A percentile compares a stretch with the other conserved stretches of the same genome.
Evolutionary conservation across 176 grass and related monocot species (phyloP).

Genomic region (Carex myosuroides): DNA sequence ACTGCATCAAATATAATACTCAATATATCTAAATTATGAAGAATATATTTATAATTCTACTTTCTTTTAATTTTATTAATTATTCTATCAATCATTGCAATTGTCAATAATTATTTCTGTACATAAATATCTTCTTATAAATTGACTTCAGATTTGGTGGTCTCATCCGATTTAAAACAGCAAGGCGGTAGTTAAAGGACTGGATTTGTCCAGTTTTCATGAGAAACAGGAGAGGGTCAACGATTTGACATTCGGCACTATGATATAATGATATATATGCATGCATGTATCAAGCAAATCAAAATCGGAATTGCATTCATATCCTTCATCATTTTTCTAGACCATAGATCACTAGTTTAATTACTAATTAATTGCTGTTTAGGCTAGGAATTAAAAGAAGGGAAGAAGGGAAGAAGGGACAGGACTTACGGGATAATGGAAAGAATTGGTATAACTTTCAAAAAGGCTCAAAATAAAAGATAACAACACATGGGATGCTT

Average conservation of each 20-base stretch:
- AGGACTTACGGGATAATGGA: not conserved
- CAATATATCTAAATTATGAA: not conserved
- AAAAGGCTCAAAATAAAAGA: not conserved
- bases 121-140: no score
- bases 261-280: not conserved
- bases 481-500: conserved; percentile 1
- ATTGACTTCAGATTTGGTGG: no score
- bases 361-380: not conserved
- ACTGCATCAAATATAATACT: no score
- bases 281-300: not conserved
- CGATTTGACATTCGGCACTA: no score
- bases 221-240: no score
- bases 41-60: not conserved
- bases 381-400: not conserved
- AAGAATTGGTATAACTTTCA: not conserved
- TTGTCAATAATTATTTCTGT: not conserved
- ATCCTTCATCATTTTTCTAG: not conserved
- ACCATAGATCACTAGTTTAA: not conserved
- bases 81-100: not conserved
- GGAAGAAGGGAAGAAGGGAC: conserved; percentile 3
- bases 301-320: not conserved
- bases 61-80: not conserved
- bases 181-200: no score
- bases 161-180: no score
- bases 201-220: no score